Conservation (phyloP, 2,329 filamentous ascomycete genomes). For the Lasiodiplodia gonubiensis region DNA sequence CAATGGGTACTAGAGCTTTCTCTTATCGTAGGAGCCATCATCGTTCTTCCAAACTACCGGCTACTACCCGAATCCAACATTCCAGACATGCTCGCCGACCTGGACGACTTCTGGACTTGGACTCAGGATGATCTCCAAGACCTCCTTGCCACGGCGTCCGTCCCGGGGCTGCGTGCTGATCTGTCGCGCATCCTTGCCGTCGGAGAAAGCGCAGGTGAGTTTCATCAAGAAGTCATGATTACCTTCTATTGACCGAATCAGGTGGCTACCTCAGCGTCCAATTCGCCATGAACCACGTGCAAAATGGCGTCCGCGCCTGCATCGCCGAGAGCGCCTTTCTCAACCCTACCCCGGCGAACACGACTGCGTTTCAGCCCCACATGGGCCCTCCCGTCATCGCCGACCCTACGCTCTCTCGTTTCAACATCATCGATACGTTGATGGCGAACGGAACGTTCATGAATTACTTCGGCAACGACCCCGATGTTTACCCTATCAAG, state of each 20-base stretch:
- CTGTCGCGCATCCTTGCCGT: not conserved
- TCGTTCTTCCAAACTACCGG: slow-evolving; percentile 57
- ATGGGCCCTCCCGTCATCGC: slow-evolving; percentile 34
- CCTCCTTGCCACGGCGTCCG: slow-evolving; percentile 24
- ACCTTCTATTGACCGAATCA: not conserved
- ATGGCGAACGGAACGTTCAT: slow-evolving; percentile 33
- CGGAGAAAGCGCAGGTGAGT: slow-evolving; percentile 32
- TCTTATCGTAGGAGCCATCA: slow-evolving; percentile 49
- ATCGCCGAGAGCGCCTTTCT: not conserved
- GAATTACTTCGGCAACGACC: slow-evolving; percentile 36
- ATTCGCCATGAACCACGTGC: not conserved
- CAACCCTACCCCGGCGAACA: slow-evolving; percentile 20
- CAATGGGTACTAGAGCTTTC: slow-evolving; percentile 48
- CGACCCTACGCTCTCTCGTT: slow-evolving; percentile 33
- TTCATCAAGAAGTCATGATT: too few species aligned
- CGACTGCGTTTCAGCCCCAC: slow-evolving; percentile 7
- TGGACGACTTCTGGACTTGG: slow-evolving; percentile 58
- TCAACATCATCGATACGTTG: slow-evolving; percentile 33
- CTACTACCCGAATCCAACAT: slow-evolving; percentile 57
- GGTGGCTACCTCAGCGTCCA: slow-evolving; percentile 7
- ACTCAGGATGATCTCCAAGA: slow-evolving; percentile 33
- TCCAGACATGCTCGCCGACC: slow-evolving; percentile 54
- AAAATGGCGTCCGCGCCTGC: not conserved
- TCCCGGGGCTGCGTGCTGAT: slow-evolving; percentile 35
- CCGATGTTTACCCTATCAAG: slow-evolving; percentile 37